These are phyloP conservation scores for Dipodascus albidus DNA, from an alignment of 805 yeast genomes.

Conservation along the genomic window DNA sequence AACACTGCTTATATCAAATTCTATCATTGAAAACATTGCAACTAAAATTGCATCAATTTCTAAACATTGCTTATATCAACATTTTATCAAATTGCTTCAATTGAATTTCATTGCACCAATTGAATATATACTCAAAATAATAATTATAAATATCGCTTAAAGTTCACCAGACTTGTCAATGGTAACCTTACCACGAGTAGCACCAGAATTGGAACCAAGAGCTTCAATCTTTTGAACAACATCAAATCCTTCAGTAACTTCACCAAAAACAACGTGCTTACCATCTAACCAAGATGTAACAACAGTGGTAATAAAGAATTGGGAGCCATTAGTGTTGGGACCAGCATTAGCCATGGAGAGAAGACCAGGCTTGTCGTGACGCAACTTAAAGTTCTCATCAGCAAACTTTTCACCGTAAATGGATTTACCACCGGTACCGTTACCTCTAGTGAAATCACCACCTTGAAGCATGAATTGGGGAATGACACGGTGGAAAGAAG, in stretches of 20 bases:
- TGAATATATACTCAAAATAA: background rate
- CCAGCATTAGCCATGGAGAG: conserved; percentile 98
- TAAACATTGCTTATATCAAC: background rate
- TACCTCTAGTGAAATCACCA: conserved; percentile 76
- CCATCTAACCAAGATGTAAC: conserved; percentile 86
- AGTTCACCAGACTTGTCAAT: conserved; percentile 30
- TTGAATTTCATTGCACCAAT: no score
- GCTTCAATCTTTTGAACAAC: conserved; percentile 77
- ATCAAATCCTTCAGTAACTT: conserved; percentile 75
- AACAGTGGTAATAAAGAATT: conserved; percentile 90
- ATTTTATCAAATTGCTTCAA: no score
- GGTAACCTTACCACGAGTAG: conserved; percentile 50
- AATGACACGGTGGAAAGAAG: conserved; percentile 92
- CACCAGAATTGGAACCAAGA: conserved; percentile 57
- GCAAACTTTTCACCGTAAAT: conserved; percentile 63
- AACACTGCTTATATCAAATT: no score
- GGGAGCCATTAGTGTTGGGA: conserved; percentile 96
- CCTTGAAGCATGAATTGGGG: conserved; percentile 97
- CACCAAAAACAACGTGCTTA: conserved; percentile 92
- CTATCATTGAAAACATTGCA: no score
- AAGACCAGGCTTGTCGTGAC: conserved; percentile 71
- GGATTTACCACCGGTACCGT: conserved; percentile 88
- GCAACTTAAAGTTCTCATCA: conserved; percentile 66
- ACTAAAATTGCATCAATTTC: no score
- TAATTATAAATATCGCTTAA: background rate